Base-by-base conservation (phyloP, 1,139 yeast species). In the Dujonia santamariae region DNA sequence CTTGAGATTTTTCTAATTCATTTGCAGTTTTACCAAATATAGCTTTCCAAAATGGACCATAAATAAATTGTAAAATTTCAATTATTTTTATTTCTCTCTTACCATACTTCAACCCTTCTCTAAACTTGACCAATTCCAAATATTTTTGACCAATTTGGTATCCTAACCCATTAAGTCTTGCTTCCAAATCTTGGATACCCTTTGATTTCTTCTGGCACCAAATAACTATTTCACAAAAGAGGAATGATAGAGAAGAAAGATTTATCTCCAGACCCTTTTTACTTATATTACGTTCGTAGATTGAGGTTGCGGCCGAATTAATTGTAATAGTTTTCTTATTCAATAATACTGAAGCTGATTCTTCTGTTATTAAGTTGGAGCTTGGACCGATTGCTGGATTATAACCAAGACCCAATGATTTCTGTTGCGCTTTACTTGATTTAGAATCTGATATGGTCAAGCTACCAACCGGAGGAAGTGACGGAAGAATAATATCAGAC, bases 1-100 rank as follows among this genome's bases (percentile, higher is more conserved):
- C 96, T 36, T 86, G 85, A 2, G 95, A 84, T 56, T 83, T 83
- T 47, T 92, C 97, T 38, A 94, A 64, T 39, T 85, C 95, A 58
- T 88, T 92, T 17, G 97, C 96, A 0, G 75, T 67, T 50, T 79
- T 80, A 8, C 92, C 95, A 61, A 92, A 92, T 15, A 90, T 59
- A 12, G 83, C 68, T 41, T 72, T 75, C 98, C 98, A 92, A 27
- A 94, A 72, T 0, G 79, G 72, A 0, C 90, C 78, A 48, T 87
- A 92, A 9, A 92, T 78, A 54, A 85, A 87, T 50, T 90, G 96
- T 36, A 92, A 62, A 15, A 87, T 74, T 33, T 88, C 96, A 18
- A 92, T 68, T 2, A 88, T 70, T 42, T 72, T 77, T 19, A 78
- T 74, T 48, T 86, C 95, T 48, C 98, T 67, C 46, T 78, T 78